Base-by-base conservation (phyloP, 2,329 filamentous ascomycete species). In the Monosporascus sp. region DNA sequence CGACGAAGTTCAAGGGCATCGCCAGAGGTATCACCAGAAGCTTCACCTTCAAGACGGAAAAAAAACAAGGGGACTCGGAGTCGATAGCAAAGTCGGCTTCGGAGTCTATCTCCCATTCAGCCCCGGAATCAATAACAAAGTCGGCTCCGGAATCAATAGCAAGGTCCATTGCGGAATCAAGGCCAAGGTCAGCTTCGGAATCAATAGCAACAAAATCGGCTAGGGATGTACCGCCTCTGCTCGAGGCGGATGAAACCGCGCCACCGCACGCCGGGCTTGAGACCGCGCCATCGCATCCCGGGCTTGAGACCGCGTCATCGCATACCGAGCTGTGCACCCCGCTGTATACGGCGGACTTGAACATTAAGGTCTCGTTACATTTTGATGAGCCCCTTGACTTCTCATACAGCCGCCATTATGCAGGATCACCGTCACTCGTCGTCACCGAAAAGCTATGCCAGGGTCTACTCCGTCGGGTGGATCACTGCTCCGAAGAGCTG, bases 401-500 rank as follows among this genome's bases (percentile, higher is more conserved):
- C 49, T 68, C 72, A 24, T 77, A 78, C 62, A 68, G 61, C 48
- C 71, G 74, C 48, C 72, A 70, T 53, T 82, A 81, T 60, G 70
- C 70, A 51, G 71, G 74, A 53, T 81, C 79, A 1, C 61, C 70
- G 3, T 63, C 60, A 37, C 71, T 81, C 47, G 63, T 68, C 17
- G 70, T 72, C 47, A 74, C 73, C 41, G 72, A 77, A 52, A 69
- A 72, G n/a, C 63, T 81, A 46, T 78, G 75, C 59, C 70, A 74
- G 38, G 76, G 72, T 2, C 63, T 82, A n/a, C 61, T 81, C 14
- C 72, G 73, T 27, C 76, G 77, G 39, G 70, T 82, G 45, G 72
- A 78, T 58, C 76, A 80, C 61, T 78, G 76, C 68, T 75, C 72
- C 53, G 64, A 74, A 41, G 79, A 82, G 63, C 69, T 82, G 52